Conservation (phyloP, 140 eudicot genomes). For the Erigeron philadelphicus region DNA sequence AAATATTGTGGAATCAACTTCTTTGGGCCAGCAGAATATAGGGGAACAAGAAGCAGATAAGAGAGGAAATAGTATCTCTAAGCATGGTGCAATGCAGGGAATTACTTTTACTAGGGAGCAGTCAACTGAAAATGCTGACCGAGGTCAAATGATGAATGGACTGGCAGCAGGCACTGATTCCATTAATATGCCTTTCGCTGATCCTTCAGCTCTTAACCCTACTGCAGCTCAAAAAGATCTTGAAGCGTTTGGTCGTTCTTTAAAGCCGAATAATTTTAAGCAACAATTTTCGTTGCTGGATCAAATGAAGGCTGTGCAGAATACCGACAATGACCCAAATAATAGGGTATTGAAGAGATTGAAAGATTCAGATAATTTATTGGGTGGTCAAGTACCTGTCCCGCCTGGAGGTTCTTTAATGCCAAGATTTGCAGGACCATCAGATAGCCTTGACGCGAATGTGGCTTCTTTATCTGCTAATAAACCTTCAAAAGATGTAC, state of each 20-base stretch:
- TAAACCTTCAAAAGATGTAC: conserved; percentile 35
- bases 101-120: conserved; percentile 34
- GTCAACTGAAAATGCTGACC: conserved; percentile 29
- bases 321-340: conserved; percentile 50
- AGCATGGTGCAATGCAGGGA: conserved; percentile 17
- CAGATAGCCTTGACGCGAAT: conserved; percentile 28
- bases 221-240: conserved; percentile 56
- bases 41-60: conserved; percentile 37
- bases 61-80: conserved; percentile 33
- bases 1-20: conserved; percentile 46
- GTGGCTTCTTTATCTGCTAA: conserved; percentile 36
- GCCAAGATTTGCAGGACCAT: conserved; percentile 32
- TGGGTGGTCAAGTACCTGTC: conserved; percentile 30
- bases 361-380: conserved; percentile 40
- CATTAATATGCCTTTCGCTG: conserved; percentile 26
- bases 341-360: conserved; percentile 46
- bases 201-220: conserved; percentile 41
- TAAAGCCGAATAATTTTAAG: conserved; percentile 50
- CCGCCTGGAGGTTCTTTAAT: conserved; percentile 40
- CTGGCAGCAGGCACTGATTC: conserved; percentile 39
- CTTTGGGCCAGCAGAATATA: conserved; percentile 30
- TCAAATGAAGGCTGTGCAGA: conserved; percentile 53
- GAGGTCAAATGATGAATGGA: conserved; percentile 29
- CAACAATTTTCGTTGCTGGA: conserved; percentile 50
- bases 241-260: conserved; percentile 79